Conservation (phyloP, 768 basidiomycete genomes). For the Candolleomyces eurysporus region DNA sequence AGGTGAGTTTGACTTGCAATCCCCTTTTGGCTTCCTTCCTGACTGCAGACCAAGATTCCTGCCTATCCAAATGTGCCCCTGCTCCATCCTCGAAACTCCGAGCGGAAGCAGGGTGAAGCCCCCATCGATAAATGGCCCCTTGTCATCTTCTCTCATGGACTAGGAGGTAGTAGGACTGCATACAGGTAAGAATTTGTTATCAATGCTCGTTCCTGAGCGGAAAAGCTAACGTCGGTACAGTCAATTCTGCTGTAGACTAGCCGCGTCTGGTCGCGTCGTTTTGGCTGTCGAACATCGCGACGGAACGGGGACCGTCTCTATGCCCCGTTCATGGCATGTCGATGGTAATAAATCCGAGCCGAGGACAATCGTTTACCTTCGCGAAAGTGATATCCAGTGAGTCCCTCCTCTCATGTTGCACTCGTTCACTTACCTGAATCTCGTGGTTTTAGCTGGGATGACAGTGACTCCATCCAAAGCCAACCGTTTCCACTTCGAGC, state of each 20-base stretch:
- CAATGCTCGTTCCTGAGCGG: background rate
- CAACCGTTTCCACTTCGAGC: constrained; percentile 51
- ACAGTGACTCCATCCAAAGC: constrained; percentile 18
- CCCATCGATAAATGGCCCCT: constrained; percentile 58
- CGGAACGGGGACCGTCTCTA: constrained; percentile 62
- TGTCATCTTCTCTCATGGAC: constrained; percentile 83
- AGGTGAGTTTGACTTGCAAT: constrained; percentile 27
- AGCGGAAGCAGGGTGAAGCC: constrained; percentile 9
- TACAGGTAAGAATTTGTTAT: constrained; percentile 48
- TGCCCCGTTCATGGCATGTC: constrained; percentile 32
- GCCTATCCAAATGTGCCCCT: constrained; percentile 55
- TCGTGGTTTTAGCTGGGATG: constrained; percentile 24
- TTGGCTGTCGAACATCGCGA: constrained; percentile 83
- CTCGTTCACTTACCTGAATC: background rate
- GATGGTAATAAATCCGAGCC: constrained; percentile 22
- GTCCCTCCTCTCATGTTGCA: constrained; percentile 14
- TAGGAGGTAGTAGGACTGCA: constrained; percentile 68
- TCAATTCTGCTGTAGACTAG: constrained; percentile 70
- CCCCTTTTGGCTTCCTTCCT: background rate
- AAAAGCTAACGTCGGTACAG: constrained; percentile 25
- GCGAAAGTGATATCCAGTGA: constrained; percentile 55
- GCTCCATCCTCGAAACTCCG: constrained; percentile 31
- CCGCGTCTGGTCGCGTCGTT: constrained; percentile 78
- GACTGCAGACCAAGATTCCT: constrained; percentile 44
- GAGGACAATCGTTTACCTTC: constrained; percentile 48